Conservation (phyloP, 768 basidiomycete species). For the Holtermannia corniformis region DNA sequence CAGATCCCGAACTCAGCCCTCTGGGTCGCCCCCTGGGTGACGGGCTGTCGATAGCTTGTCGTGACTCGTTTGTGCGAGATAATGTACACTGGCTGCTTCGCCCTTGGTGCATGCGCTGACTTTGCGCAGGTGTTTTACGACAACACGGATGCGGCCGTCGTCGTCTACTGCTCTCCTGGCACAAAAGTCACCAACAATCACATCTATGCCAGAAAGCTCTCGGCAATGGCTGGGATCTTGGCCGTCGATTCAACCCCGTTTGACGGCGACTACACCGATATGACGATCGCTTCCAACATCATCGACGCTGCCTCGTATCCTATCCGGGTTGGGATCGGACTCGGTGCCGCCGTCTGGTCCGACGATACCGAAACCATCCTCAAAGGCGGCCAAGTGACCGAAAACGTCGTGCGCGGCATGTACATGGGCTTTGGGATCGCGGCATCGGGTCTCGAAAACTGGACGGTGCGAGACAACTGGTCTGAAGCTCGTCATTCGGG, state of each 20-base stretch:
- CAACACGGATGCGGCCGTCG: constrained; percentile 42
- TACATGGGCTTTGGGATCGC: constrained; percentile 46
- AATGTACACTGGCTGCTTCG: constrained; percentile 10
- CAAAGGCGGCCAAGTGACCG: constrained; percentile 39
- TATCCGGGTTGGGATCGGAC: constrained; percentile 44
- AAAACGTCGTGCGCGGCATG: constrained; percentile 41
- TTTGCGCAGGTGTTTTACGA: constrained; percentile 41
- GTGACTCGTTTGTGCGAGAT: constrained; percentile 38
- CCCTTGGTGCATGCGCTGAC: constrained; percentile 1
- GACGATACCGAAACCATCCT: constrained; percentile 41
- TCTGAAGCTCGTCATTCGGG: constrained; percentile 38
- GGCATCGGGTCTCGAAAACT: constrained; percentile 39
- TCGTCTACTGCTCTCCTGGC: constrained; percentile 45
- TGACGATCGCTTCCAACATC: constrained; percentile 42
- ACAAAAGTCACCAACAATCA: constrained; percentile 41
- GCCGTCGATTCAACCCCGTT: constrained; percentile 44
- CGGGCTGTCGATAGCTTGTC: constrained; percentile 43
- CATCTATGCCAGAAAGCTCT: constrained; percentile 35
- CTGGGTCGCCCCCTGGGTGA: constrained; percentile 43
- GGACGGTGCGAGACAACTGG: constrained; percentile 43
- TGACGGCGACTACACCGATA: constrained; percentile 42
- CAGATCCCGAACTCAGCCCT: constrained; percentile 39
- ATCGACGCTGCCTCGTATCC: constrained; percentile 38
- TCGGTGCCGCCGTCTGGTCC: constrained; percentile 44
- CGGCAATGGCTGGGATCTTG: constrained; percentile 44